Conservation (phyloP, 768 basidiomycete species). For the Artomyces pyxidatus region DNA sequence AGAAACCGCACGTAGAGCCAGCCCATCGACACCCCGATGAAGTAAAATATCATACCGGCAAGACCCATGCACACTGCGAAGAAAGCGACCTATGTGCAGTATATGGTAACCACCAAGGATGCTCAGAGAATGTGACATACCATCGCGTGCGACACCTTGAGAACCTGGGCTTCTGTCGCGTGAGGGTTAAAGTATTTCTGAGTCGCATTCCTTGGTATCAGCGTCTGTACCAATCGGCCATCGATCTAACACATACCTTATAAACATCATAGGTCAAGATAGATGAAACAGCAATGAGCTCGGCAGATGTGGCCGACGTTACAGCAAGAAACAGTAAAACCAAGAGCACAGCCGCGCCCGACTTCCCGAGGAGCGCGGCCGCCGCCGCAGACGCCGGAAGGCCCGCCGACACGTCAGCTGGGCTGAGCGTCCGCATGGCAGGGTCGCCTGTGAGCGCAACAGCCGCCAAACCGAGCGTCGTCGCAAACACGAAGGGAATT, state of each 20-base stretch:
- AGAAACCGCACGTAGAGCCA: constrained; percentile 77
- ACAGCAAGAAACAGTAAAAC: constrained; percentile 83
- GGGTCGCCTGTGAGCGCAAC: constrained; percentile 67
- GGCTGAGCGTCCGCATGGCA: constrained; percentile 41
- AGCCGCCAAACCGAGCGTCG: constrained; percentile 80
- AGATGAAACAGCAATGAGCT: constrained; percentile 85
- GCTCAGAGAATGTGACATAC: constrained; percentile 26
- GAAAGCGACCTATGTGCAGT: constrained; percentile 40
- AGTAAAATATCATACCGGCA: constrained; percentile 81
- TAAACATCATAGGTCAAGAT: constrained; percentile 83
- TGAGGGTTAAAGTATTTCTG: constrained; percentile 74
- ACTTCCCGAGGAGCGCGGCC: constrained; percentile 67
- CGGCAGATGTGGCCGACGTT: constrained; percentile 78
- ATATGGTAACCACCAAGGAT: background rate
- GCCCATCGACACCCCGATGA: constrained; percentile 88
- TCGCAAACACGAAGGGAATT: constrained; percentile 82
- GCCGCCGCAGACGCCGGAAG: constrained; percentile 82
- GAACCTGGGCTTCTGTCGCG: constrained; percentile 67
- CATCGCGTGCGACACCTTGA: constrained; percentile 61
- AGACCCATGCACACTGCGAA: constrained; percentile 76
- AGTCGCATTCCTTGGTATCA: background rate
- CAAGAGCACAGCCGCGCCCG: constrained; percentile 73
- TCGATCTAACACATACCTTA: constrained; percentile 35
- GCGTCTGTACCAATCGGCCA: background rate
- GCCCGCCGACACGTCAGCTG: constrained; percentile 78